These are phyloP conservation scores for Phialocephala subalpina DNA, from an alignment of 2,329 filamentous ascomycete species.

Conservation along the genomic window DNA sequence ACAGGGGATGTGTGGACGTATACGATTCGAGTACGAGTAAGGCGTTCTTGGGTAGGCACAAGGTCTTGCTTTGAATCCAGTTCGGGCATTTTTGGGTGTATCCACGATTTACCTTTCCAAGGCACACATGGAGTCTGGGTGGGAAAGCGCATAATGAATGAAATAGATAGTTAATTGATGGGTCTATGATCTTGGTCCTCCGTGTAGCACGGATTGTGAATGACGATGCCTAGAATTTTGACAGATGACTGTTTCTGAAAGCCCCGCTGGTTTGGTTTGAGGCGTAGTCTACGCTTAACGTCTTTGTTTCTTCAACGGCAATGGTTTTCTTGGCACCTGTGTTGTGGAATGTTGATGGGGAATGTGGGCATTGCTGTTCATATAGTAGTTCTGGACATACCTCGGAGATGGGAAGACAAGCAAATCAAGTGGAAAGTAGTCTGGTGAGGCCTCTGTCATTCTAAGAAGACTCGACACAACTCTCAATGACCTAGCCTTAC, in stretches of 20 bases:
- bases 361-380: too few species aligned
- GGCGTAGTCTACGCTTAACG: neutral
- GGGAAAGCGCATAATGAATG: slow-evolving; percentile 1
- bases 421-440: too few species aligned
- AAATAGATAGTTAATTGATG: slow-evolving; percentile 1
- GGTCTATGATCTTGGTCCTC: neutral
- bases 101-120: slow-evolving; percentile 7
- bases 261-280: slow-evolving; percentile 2
- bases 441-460: too few species aligned
- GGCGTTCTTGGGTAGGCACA: slow-evolving; percentile 29
- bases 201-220: neutral
- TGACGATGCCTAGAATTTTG: neutral
- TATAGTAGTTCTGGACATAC: too few species aligned
- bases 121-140: neutral
- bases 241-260: neutral
- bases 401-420: too few species aligned
- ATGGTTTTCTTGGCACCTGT: too few species aligned
- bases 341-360: neutral
- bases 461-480: too few species aligned
- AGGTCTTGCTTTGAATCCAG: slow-evolving; percentile 15
- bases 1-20: slow-evolving; percentile 5
- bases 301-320: neutral
- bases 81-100: slow-evolving; percentile 16
- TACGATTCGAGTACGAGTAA: neutral
- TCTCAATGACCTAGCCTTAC: too few species aligned